Conservation (phyloP, 2,329 filamentous ascomycete species). For the Cercospora canescens region DNA sequence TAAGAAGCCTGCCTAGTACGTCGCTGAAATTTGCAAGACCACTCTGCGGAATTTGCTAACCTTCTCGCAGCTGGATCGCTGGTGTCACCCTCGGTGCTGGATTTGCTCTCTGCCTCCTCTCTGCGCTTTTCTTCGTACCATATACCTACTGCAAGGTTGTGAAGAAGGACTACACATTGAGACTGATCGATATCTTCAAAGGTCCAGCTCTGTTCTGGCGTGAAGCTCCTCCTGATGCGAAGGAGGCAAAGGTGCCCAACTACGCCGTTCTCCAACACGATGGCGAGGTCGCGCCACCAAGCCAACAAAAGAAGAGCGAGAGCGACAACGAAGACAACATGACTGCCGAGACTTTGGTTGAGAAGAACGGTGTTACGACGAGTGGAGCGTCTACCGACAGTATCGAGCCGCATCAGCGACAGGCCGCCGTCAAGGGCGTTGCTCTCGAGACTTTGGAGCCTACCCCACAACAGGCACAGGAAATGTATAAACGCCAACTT, state of each 20-base stretch:
- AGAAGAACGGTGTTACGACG: conserved; percentile 30
- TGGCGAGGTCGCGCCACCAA: conserved; percentile 22
- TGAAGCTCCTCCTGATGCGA: conserved; percentile 27
- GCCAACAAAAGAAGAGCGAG: conserved; percentile 38
- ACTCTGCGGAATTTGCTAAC: not conserved
- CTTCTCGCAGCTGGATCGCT: conserved; percentile 55
- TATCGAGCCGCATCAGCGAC: conserved; percentile 4
- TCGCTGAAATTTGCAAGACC: not conserved
- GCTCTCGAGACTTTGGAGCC: not conserved
- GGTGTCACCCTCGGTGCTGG: conserved; percentile 57
- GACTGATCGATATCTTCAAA: conserved; percentile 54
- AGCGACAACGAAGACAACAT: conserved; percentile 32
- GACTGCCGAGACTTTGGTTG: conserved; percentile 24
- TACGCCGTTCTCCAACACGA: conserved; percentile 28
- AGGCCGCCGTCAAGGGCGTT: not conserved
- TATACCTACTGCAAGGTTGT: conserved; percentile 61
- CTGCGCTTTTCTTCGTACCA: conserved; percentile 58
- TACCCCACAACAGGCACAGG: conserved; percentile 6
- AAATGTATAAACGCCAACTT: conserved; percentile 9
- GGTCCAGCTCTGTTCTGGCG: conserved; percentile 41
- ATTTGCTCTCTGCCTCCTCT: conserved; percentile 50
- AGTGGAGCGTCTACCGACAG: conserved; percentile 9
- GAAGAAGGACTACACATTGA: conserved; percentile 62
- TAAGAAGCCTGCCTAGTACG: conserved; percentile 36
- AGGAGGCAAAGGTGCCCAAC: conserved; percentile 31